Base-by-base conservation (phyloP, 1,284 basidiomycete species). In the Sporisorium exsertum region DNA sequence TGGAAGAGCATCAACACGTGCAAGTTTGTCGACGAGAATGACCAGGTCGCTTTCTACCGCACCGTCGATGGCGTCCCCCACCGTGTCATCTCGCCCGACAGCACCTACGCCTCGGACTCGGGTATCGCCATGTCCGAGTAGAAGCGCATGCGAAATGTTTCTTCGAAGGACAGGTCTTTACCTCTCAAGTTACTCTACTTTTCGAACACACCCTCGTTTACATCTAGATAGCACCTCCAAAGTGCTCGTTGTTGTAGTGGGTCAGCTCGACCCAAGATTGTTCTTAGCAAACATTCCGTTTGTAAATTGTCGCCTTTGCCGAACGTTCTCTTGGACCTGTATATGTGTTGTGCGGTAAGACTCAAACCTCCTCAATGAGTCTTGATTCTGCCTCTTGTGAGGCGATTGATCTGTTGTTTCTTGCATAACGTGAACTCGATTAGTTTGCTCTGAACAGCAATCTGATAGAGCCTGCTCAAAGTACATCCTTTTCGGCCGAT, bases 1-100 rank as follows among this genome's bases (percentile, higher is more conserved):
- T 89, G 86, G 86, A 88, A 87, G 79, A 83, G 81, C 73, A 87
- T 87, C 83, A 79, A 87, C 58, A 82, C 86, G 50, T 89, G 89
- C 82, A 82, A 80, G 66, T 85, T 77, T 49, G 66, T 85, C 24
- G 81, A 84, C 45, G 73, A 84, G 64, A 72, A 72, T 59, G 84
- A 85, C 66, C 73, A 75, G 61, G 78, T 85, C 29, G 77, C 81
- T 24, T 85, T 85, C 72, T 85, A 83, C 77, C 78, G 79, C 47
- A 79, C 82, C 53, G 74, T 77, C 16, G 55, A 82, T 35, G 84
- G 84, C 45, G 80, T 84, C 12, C 84, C 83, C 20, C 63, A 72
- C 64, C 71, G 81, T 46, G 37, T 59, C 42, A 61, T 81, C 35
- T 64, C 73, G 13, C 68, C 77, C 27, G 79, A 81, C 58, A 63